A percentile compares a stretch with the other conserved stretches of the same genome.
These are phyloP conservation scores for Lichtheimia ramosa DNA, from an alignment of 371 early-diverging fungal species.

Conservation along the genomic window DNA sequence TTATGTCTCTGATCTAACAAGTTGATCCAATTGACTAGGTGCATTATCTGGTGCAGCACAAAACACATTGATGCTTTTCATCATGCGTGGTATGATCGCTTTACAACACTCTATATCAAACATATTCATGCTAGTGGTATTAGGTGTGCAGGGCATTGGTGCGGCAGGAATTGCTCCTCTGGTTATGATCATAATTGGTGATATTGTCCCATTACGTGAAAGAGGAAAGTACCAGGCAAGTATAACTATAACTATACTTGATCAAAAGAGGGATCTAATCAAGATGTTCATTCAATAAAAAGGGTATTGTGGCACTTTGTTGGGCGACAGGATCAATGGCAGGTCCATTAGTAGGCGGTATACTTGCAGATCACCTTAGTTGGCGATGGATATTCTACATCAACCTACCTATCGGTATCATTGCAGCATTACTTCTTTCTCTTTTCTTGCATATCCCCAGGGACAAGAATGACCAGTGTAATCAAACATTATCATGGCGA, in stretches of 20 bases:
- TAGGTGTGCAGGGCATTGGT: conserved; percentile 47
- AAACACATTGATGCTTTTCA: conserved; percentile 5
- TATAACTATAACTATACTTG: background rate
- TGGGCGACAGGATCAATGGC: conserved; percentile 15
- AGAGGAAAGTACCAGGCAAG: conserved; percentile 59
- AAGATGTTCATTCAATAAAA: background rate
- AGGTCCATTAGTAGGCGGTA: conserved; percentile 46
- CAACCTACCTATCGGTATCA: conserved; percentile 24
- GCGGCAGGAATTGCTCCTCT: conserved; percentile 64
- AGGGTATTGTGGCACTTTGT: conserved; percentile 10
- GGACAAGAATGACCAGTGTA: conserved; percentile 21
- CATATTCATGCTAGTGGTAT: background rate
- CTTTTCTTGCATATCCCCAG: conserved; percentile 4
- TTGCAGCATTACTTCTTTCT: conserved; percentile 11
- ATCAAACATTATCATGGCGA: conserved; percentile 16
- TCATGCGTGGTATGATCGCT: conserved; percentile 8
- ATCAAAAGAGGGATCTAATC: too few relatives aligned
- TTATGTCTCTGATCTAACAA: too few relatives aligned
- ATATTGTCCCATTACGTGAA: conserved; percentile 54
- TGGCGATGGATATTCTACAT: conserved; percentile 54
- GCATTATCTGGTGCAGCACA: conserved; percentile 3
- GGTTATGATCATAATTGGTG: conserved; percentile 61
- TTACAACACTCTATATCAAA: background rate
- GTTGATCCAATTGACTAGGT: background rate
- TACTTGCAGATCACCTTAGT: conserved; percentile 28